Evolutionary conservation across 495 filamentous ascomycete species (phyloP), one percentile per base, ranked within the genome.

Genomic region (Hyaloscypha variabilis): DNA sequence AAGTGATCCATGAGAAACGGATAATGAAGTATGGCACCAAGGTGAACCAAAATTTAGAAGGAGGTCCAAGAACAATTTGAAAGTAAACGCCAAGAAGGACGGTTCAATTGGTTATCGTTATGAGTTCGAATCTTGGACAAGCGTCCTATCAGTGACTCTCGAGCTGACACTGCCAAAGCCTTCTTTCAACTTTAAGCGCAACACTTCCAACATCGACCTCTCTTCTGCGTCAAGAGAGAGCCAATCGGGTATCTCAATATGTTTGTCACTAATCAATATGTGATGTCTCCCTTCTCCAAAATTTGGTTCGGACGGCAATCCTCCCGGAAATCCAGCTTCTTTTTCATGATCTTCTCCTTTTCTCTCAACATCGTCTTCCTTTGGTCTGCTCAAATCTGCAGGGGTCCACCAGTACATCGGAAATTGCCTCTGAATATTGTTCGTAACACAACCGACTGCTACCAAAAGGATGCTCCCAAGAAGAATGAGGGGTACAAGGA

Each of bases 361-460:
- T 39, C 28, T 36, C 34, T 65, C 52, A 34, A 68, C 60, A 64
- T 64, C 62, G 30, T 21, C 39, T n/a, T 21, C 26, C 1, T 10
- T 39, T 14, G 39, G 39, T 36, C 28, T 0, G 21, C 54, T 13
- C 49, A 58, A n/a, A 61, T 58, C 39, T 19, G 56, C 39, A 21
- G 67, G 54, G 26, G 85, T 85, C 87, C 86, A 90, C 93, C 93
- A 97, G 29, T 61, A 96, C 19, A 87, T 71, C 1, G 93, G 93
- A 69, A 87, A 97, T 54, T 85, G 82, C 26, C 92, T 79, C 71
- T 89, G 85, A 17, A 94, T 77, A 69, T 97, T 96, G 68, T 94
- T 93, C 51, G 93, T 70, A 19, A 94, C 49, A 58, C 91, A 75
- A 0, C 89, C 91, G 0, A 87, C 82, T 1, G 69, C 72, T 52